phyloP scores from a whole-genome alignment of 2,329 filamentous ascomycete species.

The Clonostachys rosea region DNA sequence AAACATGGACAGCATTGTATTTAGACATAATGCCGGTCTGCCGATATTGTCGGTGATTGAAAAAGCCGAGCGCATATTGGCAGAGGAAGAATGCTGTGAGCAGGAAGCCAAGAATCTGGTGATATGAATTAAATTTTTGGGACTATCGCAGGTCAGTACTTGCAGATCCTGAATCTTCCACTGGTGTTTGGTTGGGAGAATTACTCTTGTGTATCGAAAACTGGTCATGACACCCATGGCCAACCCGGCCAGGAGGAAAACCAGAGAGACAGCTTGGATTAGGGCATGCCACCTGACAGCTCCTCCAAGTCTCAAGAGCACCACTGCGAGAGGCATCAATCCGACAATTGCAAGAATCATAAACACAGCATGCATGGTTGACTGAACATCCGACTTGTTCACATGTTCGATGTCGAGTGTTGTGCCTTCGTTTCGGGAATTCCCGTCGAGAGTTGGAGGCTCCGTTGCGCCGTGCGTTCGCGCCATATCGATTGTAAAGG shows the following conservation, averaged over 20 bases:
- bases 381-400: slow-evolving; percentile 12
- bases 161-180: background rate
- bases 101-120: slow-evolving; percentile 56
- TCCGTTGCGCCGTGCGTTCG: slow-evolving; percentile 39
- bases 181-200: slow-evolving; percentile 10
- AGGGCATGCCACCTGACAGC: slow-evolving; percentile 50
- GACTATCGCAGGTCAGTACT: slow-evolving; percentile 27
- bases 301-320: slow-evolving; percentile 45
- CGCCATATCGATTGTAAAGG: slow-evolving; percentile 50
- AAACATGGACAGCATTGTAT: slow-evolving; percentile 49
- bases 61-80: slow-evolving; percentile 48
- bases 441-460: slow-evolving; percentile 29
- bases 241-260: slow-evolving; percentile 43
- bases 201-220: slow-evolving; percentile 50
- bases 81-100: slow-evolving; percentile 44
- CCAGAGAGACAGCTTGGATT: slow-evolving; percentile 43
- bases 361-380: slow-evolving; percentile 38
- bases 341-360: slow-evolving; percentile 54
- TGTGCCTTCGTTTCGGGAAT: slow-evolving; percentile 27
- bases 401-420: slow-evolving; percentile 12
- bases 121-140: slow-evolving; percentile 43
- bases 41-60: slow-evolving; percentile 51
- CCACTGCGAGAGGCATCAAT: slow-evolving; percentile 49
- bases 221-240: slow-evolving; percentile 48
- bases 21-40: slow-evolving; percentile 42